phyloP scores from a whole-genome alignment of 1,284 basidiomycete genomes.

The Apiotrichum montevideense region DNA sequence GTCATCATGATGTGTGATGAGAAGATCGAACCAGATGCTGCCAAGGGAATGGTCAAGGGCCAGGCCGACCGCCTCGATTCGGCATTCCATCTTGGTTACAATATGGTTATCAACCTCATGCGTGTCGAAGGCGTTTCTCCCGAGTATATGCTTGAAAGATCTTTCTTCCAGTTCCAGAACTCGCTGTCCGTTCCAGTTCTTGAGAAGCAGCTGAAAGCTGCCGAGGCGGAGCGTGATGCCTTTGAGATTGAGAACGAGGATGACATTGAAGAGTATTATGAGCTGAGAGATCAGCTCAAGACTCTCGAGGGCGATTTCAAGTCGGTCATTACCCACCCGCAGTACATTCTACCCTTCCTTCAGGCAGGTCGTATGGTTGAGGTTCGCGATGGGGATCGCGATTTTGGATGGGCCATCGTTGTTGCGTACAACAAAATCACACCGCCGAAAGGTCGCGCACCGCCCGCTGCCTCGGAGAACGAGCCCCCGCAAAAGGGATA shows the following conservation, averaged over 20 bases:
- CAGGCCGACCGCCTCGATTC: conserved; percentile 96
- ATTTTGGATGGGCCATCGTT: conserved; percentile 95
- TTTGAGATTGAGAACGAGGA: conserved; percentile 77
- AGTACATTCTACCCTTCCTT: conserved; percentile 86
- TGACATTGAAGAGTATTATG: conserved; percentile 82
- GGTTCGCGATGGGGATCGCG: conserved; percentile 74
- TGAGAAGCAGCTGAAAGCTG: conserved; percentile 70
- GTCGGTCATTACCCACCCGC: conserved; percentile 89
- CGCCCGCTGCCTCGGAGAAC: conserved; percentile 38
- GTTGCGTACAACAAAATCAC: conserved; percentile 77
- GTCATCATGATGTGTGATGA: conserved; percentile 99
- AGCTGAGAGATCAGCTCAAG: conserved; percentile 82
- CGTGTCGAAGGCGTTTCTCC: conserved; percentile 98
- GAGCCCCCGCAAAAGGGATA: conserved; percentile 87
- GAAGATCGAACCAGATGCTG: conserved; percentile 85
- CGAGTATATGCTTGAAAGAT: conserved; percentile 95
- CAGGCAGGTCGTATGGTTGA: conserved; percentile 86
- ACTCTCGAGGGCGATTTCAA: conserved; percentile 79
- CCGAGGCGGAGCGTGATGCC: conserved; percentile 63
- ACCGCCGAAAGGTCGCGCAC: conserved; percentile 43
- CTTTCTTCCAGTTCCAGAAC: conserved; percentile 98
- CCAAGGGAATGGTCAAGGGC: conserved; percentile 98
- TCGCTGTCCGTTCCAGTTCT: conserved; percentile 79
- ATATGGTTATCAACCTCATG: conserved; percentile 98
- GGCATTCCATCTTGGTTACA: conserved; percentile 98